Evolutionary conservation across 192 early-diverging fungal genomes (phyloP).

Genomic region (Geranomyces michiganensis): DNA sequence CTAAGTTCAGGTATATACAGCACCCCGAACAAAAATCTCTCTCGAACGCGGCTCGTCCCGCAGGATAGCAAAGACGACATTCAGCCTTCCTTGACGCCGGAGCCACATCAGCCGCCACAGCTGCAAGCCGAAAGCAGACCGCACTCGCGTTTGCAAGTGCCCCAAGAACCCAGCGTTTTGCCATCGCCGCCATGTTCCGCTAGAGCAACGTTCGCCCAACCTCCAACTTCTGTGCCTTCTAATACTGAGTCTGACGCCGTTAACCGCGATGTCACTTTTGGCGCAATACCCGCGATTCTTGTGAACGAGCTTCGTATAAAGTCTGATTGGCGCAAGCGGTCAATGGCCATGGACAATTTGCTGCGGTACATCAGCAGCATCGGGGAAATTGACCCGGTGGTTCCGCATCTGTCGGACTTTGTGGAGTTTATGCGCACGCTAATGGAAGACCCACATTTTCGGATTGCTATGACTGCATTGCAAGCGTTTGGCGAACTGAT

Average conservation of each 20-base stretch:
- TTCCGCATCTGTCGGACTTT: conserved; percentile 18
- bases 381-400: neutral
- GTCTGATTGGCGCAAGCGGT: conserved; percentile 31
- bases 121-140: no score
- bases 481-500: conserved; percentile 28
- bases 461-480: conserved; percentile 34
- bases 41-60: neutral
- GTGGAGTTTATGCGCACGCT: conserved; percentile 26
- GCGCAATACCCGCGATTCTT: conserved; percentile 9
- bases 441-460: conserved; percentile 36
- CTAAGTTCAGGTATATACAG: neutral
- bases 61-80: neutral
- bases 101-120: no score
- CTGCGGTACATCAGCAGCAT: conserved; percentile 16
- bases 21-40: neutral
- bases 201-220: neutral
- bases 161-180: neutral
- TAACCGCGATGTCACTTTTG: conserved; percentile 19
- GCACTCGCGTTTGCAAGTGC: neutral
- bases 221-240: neutral
- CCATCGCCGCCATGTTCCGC: conserved; percentile 14
- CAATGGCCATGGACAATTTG: conserved; percentile 28
- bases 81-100: neutral
- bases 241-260: neutral
- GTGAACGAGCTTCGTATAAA: conserved; percentile 1